Evolutionary conservation across 352 stramenopile species (phyloP).

Genomic region (Hyaloperonospora brassicae): DNA sequence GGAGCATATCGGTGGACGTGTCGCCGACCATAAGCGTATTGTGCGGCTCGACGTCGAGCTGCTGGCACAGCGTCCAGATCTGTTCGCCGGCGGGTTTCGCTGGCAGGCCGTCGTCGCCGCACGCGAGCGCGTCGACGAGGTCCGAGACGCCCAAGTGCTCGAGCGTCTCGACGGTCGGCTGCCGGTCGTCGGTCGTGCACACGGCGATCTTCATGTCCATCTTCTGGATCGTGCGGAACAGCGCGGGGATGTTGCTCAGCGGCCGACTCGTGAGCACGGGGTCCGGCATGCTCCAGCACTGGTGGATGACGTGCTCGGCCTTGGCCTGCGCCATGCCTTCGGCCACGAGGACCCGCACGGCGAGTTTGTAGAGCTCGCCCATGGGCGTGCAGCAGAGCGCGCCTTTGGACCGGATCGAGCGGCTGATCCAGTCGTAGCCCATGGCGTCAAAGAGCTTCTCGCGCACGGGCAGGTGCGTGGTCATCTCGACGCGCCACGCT

Average conservation of each 20-base stretch:
- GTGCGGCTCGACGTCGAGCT: slow-evolving; percentile 65
- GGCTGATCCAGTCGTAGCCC: slow-evolving; percentile 80
- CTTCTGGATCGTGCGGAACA: slow-evolving; percentile 79
- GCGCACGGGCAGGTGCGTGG: slow-evolving; percentile 56
- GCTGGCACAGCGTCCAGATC: slow-evolving; percentile 78
- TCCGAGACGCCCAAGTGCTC: slow-evolving; percentile 60
- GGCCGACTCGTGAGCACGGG: slow-evolving; percentile 63
- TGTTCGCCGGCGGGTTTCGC: slow-evolving; percentile 79
- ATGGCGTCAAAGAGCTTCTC: slow-evolving; percentile 83
- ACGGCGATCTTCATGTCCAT: slow-evolving; percentile 87
- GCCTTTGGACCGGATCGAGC: slow-evolving; percentile 75
- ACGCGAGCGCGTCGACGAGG: slow-evolving; percentile 72
- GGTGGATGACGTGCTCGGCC: slow-evolving; percentile 53
- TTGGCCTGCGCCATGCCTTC: slow-evolving; percentile 61
- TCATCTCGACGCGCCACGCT: slow-evolving; percentile 83
- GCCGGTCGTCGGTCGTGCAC: slow-evolving; percentile 80
- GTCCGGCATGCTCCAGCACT: slow-evolving; percentile 82
- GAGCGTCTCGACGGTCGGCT: slow-evolving; percentile 69
- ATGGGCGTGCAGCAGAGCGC: slow-evolving; percentile 81
- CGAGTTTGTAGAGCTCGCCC: slow-evolving; percentile 79
- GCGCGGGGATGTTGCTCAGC: slow-evolving; percentile 56
- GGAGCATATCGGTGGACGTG: slow-evolving; percentile 76
- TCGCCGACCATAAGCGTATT: slow-evolving; percentile 87
- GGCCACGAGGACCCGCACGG: slow-evolving; percentile 58
- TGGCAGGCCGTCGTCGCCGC: slow-evolving; percentile 73